These are phyloP conservation scores for Haplosporangium sp. DNA, from an alignment of 371 early-diverging fungal genomes.

Conservation along the genomic window DNA sequence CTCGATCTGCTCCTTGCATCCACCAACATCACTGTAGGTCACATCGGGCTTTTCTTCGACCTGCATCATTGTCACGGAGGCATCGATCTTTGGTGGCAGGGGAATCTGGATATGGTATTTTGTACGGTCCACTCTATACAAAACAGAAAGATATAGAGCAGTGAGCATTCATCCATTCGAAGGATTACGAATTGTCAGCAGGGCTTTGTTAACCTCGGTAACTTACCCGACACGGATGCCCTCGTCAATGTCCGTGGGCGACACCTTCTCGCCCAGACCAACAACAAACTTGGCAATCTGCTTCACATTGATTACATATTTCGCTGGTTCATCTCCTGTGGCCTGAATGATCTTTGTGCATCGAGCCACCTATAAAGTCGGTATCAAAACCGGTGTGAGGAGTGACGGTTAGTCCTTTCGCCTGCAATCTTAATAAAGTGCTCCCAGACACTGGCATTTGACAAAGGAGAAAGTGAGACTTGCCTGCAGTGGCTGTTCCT, in stretches of 20 bases:
- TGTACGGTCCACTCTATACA: slow-evolving; percentile 93
- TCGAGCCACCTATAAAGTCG: slow-evolving; percentile 81
- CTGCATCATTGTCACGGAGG: slow-evolving; percentile 99
- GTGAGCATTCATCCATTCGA: background rate
- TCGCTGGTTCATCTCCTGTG: slow-evolving; percentile 78
- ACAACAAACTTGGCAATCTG: slow-evolving; percentile 99
- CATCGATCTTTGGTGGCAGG: slow-evolving; percentile 99
- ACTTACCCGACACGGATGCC: slow-evolving; percentile 99
- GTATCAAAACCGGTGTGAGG: background rate
- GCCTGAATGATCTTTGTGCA: slow-evolving; percentile 97
- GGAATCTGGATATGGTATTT: slow-evolving; percentile 99
- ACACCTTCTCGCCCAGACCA: slow-evolving; percentile 95
- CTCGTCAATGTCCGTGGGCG: slow-evolving; percentile 99
- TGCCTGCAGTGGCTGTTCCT: slow-evolving; percentile 98
- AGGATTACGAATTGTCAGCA: background rate
- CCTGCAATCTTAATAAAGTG: background rate
- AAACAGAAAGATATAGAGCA: background rate
- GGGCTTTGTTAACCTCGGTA: background rate
- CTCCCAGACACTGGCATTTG: background rate
- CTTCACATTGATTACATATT: slow-evolving; percentile 99
- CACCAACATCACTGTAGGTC: slow-evolving; percentile 99
- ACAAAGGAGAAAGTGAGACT: background rate
- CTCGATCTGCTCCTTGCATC: slow-evolving; percentile 99
- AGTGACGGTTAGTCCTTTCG: background rate
- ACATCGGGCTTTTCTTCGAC: slow-evolving; percentile 99